Conservation (phyloP, 805 yeast species). For the Yamadazyma sp. region DNA sequence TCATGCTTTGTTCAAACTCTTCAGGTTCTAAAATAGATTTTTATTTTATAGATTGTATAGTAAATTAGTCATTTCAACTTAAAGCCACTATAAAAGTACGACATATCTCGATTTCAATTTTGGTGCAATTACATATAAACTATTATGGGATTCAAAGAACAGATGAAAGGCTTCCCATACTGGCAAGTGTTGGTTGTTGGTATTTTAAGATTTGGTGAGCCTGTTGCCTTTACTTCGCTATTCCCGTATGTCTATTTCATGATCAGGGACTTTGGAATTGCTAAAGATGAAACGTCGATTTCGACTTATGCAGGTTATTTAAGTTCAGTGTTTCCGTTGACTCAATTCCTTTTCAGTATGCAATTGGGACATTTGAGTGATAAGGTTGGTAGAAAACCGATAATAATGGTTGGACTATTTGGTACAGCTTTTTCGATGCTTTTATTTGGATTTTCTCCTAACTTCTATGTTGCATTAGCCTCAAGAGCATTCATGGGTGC, state of each 20-base stretch:
- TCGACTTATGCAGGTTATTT: conserved; percentile 7
- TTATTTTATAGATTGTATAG: too few species aligned
- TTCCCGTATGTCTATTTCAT: conserved; percentile 7
- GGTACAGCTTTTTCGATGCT: conserved; percentile 49
- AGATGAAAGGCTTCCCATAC: conserved; percentile 52
- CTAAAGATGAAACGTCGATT: background rate
- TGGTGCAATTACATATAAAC: too few species aligned
- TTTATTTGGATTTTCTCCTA: conserved; percentile 51
- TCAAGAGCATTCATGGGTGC: conserved; percentile 56
- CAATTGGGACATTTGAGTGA: conserved; percentile 59
- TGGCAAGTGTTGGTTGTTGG: conserved; percentile 38
- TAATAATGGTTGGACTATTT: conserved; percentile 46
- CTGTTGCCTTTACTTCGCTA: conserved; percentile 19
- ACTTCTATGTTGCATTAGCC: conserved; percentile 48
- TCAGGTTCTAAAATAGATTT: too few species aligned
- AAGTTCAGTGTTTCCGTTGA: conserved; percentile 52
- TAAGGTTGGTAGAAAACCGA: conserved; percentile 51
- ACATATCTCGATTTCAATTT: too few species aligned
- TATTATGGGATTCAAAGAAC: conserved; percentile 47
- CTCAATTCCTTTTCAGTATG: conserved; percentile 53
- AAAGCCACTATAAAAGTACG: too few species aligned
- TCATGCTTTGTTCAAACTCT: too few species aligned
- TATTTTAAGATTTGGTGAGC: conserved; percentile 53
- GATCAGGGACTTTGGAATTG: conserved; percentile 4
- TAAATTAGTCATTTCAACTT: too few species aligned